Evolutionary conservation across 73 alveolate species (phyloP).

Genomic region (Effrenium voratum): DNA sequence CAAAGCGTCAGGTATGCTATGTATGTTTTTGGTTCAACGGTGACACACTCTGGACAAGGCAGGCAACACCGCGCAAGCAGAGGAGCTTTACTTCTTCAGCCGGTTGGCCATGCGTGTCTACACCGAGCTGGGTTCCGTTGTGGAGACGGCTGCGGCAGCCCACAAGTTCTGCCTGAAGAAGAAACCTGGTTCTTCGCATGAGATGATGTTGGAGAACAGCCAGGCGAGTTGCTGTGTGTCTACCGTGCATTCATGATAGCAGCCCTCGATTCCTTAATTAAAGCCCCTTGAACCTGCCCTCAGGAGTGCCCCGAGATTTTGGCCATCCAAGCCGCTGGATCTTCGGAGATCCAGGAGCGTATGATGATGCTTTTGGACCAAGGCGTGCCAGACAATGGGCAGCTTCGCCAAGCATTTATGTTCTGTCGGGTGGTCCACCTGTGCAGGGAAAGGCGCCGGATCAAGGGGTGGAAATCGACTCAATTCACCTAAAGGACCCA

Average conservation of each 20-base stretch:
- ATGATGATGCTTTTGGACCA: conserved; percentile 19
- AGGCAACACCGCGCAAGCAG: conserved; percentile 20
- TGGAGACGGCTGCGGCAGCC: conserved; percentile 21
- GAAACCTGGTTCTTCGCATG: not conserved
- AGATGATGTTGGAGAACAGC: conserved; percentile 25
- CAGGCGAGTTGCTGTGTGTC: not conserved
- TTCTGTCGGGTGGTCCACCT: too few relatives aligned
- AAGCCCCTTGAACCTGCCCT: not conserved
- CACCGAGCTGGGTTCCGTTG: conserved; percentile 63
- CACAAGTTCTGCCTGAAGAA: conserved; percentile 49
- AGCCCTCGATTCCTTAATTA: not conserved
- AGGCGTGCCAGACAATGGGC: too few relatives aligned
- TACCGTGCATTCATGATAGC: not conserved
- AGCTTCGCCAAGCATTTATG: too few relatives aligned
- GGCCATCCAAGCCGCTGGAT: not conserved
- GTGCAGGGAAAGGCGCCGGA: too few relatives aligned
- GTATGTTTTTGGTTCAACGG: too few relatives aligned
- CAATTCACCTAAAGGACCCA: too few relatives aligned
- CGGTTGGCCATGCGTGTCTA: conserved; percentile 59
- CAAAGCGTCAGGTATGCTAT: too few relatives aligned
- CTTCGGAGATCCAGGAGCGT: conserved; percentile 24
- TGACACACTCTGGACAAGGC: too few relatives aligned
- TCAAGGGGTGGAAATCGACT: too few relatives aligned
- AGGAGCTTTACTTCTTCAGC: conserved; percentile 75
- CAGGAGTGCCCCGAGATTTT: conserved; percentile 66